Evolutionary conservation across 1,139 yeast species (phyloP), one percentile per base, ranked within the genome.

Genomic region (Suhomyces chickasaworum): DNA sequence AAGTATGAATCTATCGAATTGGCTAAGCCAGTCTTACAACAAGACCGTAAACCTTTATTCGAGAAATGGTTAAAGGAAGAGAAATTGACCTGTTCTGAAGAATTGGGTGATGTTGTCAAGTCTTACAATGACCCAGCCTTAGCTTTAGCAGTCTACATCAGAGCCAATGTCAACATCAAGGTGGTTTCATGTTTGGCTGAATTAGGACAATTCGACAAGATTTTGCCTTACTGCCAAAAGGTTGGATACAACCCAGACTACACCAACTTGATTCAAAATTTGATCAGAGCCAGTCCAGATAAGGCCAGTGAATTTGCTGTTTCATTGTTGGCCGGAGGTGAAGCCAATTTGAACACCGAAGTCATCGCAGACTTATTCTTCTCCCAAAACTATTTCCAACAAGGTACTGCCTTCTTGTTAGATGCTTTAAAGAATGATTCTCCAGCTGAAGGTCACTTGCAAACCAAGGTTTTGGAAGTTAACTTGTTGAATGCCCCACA

Each of bases 61-160:
- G 99, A 95, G 70, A 93, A 91, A 71, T 95, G 98, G 95, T 81
- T 93, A 66, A 86, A 87, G 66, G 98, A 93, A 68, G 95, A 90
- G 65, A 93, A 93, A 69, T 81, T 95, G 58, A 93, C 93, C 51
- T 84, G 88, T 44, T 89, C 97, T 13, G 99, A 95, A 73, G 97
- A 91, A 69, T 80, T 95, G 57, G 99, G 99, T 71, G 99, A 95
- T 64, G 81, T 91, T 59, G 96, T 93, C 53, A 89, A 93, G 64
- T 88, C 96, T 43, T 83, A 82, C 63, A 70, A 68, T 52, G 97
- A 91, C 59, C 71, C 88, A 21, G 82, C 93, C 25, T 76, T 93
- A 56, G 97, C 98, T 3, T 77, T 95, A 59, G 95, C 96, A 22
- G 95, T 95, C 51, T 95, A 93, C 67, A 77, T 91, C 63, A 83